A percentile compares a stretch with the other conserved stretches of the same genome.
These are phyloP conservation scores for Abrus pulchellus DNA, from an alignment of 306 rosid genomes.

Conservation along the genomic window DNA sequence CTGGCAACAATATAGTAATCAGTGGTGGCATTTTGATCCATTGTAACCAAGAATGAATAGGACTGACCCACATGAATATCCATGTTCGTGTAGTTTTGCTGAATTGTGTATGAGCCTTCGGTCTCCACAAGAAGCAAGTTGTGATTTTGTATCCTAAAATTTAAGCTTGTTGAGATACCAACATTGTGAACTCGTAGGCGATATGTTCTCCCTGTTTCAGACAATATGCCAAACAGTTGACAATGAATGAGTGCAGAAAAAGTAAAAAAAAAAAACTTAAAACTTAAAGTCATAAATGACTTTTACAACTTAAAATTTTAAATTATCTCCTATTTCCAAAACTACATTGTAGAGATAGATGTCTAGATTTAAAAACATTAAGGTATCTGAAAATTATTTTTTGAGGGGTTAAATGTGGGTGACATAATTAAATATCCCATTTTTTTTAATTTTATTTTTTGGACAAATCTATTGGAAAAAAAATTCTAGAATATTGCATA, in stretches of 20 bases:
- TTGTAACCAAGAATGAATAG: conserved; percentile 84
- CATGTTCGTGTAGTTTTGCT: conserved; percentile 78
- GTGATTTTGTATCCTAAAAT: conserved; percentile 84
- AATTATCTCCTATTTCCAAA: not conserved
- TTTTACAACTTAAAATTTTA: not conserved
- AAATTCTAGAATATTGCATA: not conserved
- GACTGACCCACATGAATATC: conserved; percentile 94
- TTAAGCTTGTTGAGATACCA: conserved; percentile 83
- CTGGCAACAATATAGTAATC: conserved; percentile 88
- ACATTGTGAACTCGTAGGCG: conserved; percentile 85
- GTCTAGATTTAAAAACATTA: conserved; percentile 18
- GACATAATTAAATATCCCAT: not conserved
- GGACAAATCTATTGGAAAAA: not conserved
- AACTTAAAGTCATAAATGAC: conserved; percentile 6
- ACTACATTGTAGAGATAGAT: not conserved
- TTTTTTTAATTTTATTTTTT: not conserved
- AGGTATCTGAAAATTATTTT: not conserved
- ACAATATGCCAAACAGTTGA: conserved; percentile 39
- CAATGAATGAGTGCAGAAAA: conserved; percentile 3
- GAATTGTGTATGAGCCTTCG: conserved; percentile 86
- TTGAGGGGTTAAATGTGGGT: not conserved
- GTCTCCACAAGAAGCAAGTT: conserved; percentile 84
- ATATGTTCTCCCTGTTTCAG: conserved; percentile 78
- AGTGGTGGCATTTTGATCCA: conserved; percentile 86
- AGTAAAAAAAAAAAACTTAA: conserved; percentile 9